Conservation (phyloP, 768 basidiomycete species). For the Pulveroboletus sp. region DNA sequence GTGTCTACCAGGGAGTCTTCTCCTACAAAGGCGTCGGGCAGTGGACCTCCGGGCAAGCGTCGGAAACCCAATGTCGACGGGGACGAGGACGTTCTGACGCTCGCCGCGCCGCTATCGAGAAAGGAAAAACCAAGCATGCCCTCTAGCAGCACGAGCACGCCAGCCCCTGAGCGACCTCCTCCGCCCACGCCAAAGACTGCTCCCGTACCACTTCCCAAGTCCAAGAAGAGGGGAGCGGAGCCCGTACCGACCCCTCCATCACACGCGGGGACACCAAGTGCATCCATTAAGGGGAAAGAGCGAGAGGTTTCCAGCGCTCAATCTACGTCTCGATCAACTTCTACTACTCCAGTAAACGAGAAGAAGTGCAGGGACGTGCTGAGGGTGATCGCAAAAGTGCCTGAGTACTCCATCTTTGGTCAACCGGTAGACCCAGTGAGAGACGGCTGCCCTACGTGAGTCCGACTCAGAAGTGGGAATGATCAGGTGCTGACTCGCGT, state of each 20-base stretch:
- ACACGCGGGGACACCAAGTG: slow-evolving; percentile 29
- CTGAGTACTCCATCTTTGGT: slow-evolving; percentile 70
- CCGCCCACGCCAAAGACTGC: slow-evolving; percentile 25
- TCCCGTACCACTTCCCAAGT: slow-evolving; percentile 29
- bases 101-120: slow-evolving; percentile 58
- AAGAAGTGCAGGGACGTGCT: slow-evolving; percentile 80
- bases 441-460: slow-evolving; percentile 91
- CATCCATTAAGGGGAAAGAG: slow-evolving; percentile 72
- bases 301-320: slow-evolving; percentile 44
- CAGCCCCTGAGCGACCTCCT: slow-evolving; percentile 35
- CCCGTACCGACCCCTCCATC: slow-evolving; percentile 19
- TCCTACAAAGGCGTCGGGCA: slow-evolving; percentile 35
- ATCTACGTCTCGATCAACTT: slow-evolving; percentile 37
- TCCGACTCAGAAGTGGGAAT: slow-evolving; percentile 13
- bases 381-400: slow-evolving; percentile 52
- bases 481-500: slow-evolving; percentile 2
- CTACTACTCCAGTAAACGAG: slow-evolving; percentile 60
- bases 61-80: slow-evolving; percentile 48
- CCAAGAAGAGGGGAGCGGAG: slow-evolving; percentile 42
- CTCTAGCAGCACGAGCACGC: slow-evolving; percentile 39
- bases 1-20: slow-evolving; percentile 39
- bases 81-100: slow-evolving; percentile 55
- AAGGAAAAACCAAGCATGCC: slow-evolving; percentile 37
- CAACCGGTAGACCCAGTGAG: slow-evolving; percentile 77
- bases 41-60: slow-evolving; percentile 47